Base-by-base conservation (phyloP, 2,329 filamentous ascomycete species). In the Epicoccum sorghinum region DNA sequence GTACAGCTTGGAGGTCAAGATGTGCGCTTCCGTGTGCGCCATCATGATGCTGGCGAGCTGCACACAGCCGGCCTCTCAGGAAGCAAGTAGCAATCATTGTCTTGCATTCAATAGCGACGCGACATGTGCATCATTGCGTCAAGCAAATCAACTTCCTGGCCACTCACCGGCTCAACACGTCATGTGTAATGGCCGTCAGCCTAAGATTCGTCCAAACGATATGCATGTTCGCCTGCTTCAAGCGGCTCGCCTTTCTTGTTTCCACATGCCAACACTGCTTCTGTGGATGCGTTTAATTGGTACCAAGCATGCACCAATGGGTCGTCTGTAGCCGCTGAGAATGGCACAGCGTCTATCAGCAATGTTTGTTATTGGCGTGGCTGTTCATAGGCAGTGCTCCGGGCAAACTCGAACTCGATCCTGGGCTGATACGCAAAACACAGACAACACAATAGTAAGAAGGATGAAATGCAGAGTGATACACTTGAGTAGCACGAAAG, bases 181-280 rank as follows among this genome's bases (percentile, higher is more conserved):
- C 30, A 36, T 57, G 48, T 56, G 54, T 36, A 42, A 60, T 51
- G 25, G 13, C 25, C 12, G 22, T 36, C 39, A 24, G 22, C 23
- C 48, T 38, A 32, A 24, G 5, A 43, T 42, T 56, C 45, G 47
- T 27, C 33, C 8, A 30, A 23, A 3, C 22, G 12, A 4, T 33
- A 23, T 36, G 8, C 12, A 9, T 23, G 18, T 38, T 27, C 9
- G 18, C 36, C 30, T 18, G 41, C 25, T 38, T 42, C 13, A 38
- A 45, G 46, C 37, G 14, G 35, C 32, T 40, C 32, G 35, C 35
- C n/a, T 35, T 32, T 18, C 10, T 27, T 6, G 7, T 32, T 18
- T 42, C 32, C n/a, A 8, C 29, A 41, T 14, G 18, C 12, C 7
- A 30, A 7, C 14, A n/a, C 4, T 35, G 23, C 7, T 23, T 12